Conservation (phyloP, 1,139 yeast genomes). For the Taphrina wiesneri region DNA sequence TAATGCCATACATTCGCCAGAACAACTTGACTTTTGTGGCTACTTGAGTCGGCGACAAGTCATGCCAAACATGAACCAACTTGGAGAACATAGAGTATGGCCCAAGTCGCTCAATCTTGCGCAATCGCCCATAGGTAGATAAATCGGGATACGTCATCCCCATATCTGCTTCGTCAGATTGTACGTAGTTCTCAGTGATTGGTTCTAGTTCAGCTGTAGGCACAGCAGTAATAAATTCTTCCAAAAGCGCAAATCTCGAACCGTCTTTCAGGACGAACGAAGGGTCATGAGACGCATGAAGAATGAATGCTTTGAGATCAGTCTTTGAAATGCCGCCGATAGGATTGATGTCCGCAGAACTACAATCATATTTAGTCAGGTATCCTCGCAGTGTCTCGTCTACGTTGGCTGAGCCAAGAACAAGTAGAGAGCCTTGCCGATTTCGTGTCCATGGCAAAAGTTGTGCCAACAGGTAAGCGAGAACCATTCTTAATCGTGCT, state of each 20-base stretch:
- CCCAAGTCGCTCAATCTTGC: constrained; percentile 93
- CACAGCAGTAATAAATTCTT: constrained; percentile 78
- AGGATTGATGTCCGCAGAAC: constrained; percentile 95
- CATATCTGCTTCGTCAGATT: constrained; percentile 96
- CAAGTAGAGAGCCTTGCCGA: constrained; percentile 74
- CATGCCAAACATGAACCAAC: constrained; percentile 78
- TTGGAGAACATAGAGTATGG: constrained; percentile 93
- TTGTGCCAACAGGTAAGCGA: constrained; percentile 90
- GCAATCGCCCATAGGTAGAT: constrained; percentile 82
- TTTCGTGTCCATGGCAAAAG: constrained; percentile 91
- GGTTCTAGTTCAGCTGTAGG: constrained; percentile 99
- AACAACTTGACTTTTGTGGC: constrained; percentile 91
- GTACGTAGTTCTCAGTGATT: constrained; percentile 84
- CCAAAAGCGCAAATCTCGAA: constrained; percentile 73
- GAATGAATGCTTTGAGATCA: constrained; percentile 81
- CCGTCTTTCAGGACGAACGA: constrained; percentile 47
- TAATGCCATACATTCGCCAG: constrained; percentile 89
- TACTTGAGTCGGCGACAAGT: constrained; percentile 58
- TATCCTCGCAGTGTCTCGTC: constrained; percentile 90
- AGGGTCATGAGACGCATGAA: constrained; percentile 56
- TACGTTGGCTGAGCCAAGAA: constrained; percentile 95
- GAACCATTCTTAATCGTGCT: constrained; percentile 92
- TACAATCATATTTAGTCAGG: constrained; percentile 92
- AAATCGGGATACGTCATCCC: constrained; percentile 96
- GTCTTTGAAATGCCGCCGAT: constrained; percentile 96